These are phyloP conservation scores for Massarina eburnea DNA, from an alignment of 2,329 filamentous ascomycete genomes.

Conservation along the genomic window DNA sequence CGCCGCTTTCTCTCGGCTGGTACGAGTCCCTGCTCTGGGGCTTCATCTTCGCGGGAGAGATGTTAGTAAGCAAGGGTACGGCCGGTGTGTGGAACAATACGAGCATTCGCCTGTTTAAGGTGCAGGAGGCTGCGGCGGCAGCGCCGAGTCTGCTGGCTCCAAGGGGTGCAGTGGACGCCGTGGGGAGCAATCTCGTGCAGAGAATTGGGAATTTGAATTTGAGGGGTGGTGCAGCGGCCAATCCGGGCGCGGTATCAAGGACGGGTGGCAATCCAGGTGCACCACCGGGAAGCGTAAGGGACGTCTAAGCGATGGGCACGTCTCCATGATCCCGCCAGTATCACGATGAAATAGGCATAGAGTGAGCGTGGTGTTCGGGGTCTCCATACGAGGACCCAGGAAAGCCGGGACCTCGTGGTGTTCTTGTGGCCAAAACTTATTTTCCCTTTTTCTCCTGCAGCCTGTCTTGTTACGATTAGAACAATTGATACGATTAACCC, in stretches of 20 bases:
- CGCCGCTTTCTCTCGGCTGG: constrained; percentile 85
- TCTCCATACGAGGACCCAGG: neutral
- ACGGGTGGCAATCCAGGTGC: constrained; percentile 24
- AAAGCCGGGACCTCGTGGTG: neutral
- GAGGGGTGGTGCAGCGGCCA: constrained; percentile 42
- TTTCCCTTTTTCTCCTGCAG: constrained; percentile 11
- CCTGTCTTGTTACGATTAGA: neutral
- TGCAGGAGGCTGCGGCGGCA: constrained; percentile 79
- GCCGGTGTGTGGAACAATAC: constrained; percentile 96
- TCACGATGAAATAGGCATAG: neutral
- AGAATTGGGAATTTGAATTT: constrained; percentile 82
- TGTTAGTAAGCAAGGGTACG: constrained; percentile 82
- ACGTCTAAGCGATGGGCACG: constrained; percentile 27
- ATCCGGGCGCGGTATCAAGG: constrained; percentile 17
- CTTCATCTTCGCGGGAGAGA: constrained; percentile 86
- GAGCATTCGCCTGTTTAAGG: constrained; percentile 80
- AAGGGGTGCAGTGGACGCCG: constrained; percentile 87
- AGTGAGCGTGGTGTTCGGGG: neutral
- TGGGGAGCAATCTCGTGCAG: constrained; percentile 85
- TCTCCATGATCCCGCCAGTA: neutral
- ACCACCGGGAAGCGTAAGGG: constrained; percentile 31
- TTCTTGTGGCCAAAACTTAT: constrained; percentile 11
- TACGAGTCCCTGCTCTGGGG: constrained; percentile 95
- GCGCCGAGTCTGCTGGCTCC: constrained; percentile 83
- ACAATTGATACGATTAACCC: neutral